Conservation (phyloP, 805 yeast genomes). For the Barnettozyma vustinii region DNA sequence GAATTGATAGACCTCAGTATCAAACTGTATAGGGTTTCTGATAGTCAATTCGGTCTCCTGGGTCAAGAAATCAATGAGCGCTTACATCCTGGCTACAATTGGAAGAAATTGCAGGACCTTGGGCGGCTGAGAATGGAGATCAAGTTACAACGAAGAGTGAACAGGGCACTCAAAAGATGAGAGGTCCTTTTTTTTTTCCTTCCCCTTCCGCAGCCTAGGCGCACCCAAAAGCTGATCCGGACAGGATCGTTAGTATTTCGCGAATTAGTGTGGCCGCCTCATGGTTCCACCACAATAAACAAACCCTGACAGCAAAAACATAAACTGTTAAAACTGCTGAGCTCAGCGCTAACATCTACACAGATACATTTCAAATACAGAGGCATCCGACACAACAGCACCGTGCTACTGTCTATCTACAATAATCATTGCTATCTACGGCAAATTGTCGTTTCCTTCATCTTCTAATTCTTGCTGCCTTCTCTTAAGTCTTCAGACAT, state of each 20-base stretch:
- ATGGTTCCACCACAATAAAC: neutral
- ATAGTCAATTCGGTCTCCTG: constrained; percentile 29
- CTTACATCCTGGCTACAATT: constrained; percentile 34
- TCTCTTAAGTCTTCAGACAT: neutral
- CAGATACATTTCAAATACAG: neutral
- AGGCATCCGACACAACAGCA: neutral
- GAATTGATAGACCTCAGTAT: constrained; percentile 30
- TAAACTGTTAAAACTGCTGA: neutral
- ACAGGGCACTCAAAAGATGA: constrained; percentile 14
- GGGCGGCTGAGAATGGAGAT: constrained; percentile 43
- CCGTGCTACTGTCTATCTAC: too few relatives aligned
- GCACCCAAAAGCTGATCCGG: neutral
- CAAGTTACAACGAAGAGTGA: constrained; percentile 40
- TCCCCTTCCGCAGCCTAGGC: neutral
- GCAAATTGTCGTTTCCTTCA: neutral
- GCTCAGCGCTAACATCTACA: neutral
- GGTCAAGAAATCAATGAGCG: constrained; percentile 38
- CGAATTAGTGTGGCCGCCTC: neutral
- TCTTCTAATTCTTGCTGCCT: neutral
- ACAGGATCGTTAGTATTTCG: neutral
- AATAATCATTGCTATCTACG: too few relatives aligned
- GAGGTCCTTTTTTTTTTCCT: neutral
- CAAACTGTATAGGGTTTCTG: constrained; percentile 29
- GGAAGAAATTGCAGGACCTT: constrained; percentile 35
- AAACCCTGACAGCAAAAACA: neutral